Evolutionary conservation across 768 basidiomycete genomes (phyloP), one percentile per base, ranked within the genome.

Genomic region (Chalciporus chontae): DNA sequence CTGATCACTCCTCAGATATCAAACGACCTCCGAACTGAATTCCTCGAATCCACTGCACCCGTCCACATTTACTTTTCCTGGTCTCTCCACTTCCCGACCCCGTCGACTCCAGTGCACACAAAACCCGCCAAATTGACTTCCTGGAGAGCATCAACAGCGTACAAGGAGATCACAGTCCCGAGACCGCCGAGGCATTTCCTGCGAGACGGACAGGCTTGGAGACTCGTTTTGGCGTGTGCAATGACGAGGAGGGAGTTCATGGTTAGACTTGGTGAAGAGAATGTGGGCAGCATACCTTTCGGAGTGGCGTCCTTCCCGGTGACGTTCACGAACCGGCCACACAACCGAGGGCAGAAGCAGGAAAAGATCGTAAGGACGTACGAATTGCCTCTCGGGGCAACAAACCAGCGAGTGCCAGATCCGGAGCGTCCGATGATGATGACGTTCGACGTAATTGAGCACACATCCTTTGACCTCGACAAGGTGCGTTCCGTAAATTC

Each of bases 381-480:
- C 18, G 5, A 36, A 0, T 36, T 36, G 34, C 34, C 34, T 36
- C 34, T 36, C 6, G 15, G 4, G n/a, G 9, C 34, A 36, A n/a
- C 34, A 15, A 19, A 48, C 5, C 11, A 64, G 19, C 44, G 31
- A 8, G 29, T 50, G 9, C 45, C 51, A 1, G 6, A 13, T 3
- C 37, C 17, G 5, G 55, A 55, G 4, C 23, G 18, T 17, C 43
- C 45, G 36, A 45, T 58, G 43, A 19, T 48, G 31, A 50, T 53
- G 40, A 24, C 46, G 32, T 62, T 94, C 52, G 71, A 63, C 27
- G 72, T 96, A 19, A 73, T 70, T 15, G 94, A 96, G 61, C 85
- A 90, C 60, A 93, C 88, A 0, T 88, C 88, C 2, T 95, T 91
- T 63, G 94, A 94, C 62, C 74, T 95, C 4, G 94, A 96, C 74